Evolutionary conservation across 352 stramenopile species (phyloP).

Genomic region (Chrysophaeum taylorii): DNA sequence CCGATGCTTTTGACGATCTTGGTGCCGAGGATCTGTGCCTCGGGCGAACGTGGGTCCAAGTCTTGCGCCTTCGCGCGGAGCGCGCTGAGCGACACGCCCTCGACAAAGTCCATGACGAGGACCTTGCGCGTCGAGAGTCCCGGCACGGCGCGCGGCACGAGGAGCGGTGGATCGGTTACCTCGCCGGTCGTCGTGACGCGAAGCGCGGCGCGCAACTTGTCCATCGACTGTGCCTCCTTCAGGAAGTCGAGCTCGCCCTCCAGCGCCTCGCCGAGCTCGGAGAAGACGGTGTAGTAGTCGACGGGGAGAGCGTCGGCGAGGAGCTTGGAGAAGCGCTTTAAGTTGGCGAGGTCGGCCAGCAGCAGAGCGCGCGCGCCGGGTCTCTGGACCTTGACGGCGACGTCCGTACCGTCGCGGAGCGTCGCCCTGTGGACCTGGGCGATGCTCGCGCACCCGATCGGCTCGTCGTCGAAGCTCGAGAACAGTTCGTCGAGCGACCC

Average conservation of each 20-base stretch:
- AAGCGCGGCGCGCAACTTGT: constrained; percentile 18
- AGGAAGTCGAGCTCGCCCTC: constrained; percentile 46
- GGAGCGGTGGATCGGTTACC: constrained; percentile 27
- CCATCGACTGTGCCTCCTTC: constrained; percentile 37
- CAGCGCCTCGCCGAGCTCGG: constrained; percentile 38
- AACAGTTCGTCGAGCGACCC: constrained; percentile 42
- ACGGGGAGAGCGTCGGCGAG: constrained; percentile 34
- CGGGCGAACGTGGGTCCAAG: constrained; percentile 28
- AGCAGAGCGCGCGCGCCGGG: constrained; percentile 36
- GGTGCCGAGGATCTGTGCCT: constrained; percentile 30
- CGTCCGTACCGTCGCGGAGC: constrained; percentile 33
- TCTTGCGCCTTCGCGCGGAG: constrained; percentile 28
- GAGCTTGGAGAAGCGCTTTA: constrained; percentile 39
- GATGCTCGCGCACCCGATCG: constrained; percentile 42
- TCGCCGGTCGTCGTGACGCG: constrained; percentile 15
- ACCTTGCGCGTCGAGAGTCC: constrained; percentile 38
- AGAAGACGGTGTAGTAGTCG: constrained; percentile 41
- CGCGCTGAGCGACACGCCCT: constrained; percentile 36
- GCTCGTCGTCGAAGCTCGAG: constrained; percentile 40
- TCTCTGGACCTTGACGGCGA: constrained; percentile 38
- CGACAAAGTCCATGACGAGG: constrained; percentile 45
- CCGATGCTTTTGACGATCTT: constrained; percentile 26
- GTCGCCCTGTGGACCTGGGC: constrained; percentile 40
- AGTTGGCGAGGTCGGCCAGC: constrained; percentile 41
- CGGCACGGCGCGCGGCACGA: constrained; percentile 38